Evolutionary conservation across 306 rosid genomes (phyloP).

Genomic region (Lagenaria siceraria): DNA sequence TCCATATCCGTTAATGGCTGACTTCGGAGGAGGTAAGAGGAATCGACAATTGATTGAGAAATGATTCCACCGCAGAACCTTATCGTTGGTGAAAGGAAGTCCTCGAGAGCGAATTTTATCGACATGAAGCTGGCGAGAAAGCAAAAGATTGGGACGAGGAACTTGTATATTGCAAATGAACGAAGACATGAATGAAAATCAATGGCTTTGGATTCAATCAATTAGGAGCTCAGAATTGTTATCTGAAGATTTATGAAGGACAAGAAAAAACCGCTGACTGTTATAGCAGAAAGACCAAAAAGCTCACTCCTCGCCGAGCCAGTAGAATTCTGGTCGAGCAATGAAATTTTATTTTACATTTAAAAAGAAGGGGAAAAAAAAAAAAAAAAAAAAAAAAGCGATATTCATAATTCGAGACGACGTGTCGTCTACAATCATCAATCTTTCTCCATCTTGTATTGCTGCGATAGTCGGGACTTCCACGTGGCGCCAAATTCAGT

Average conservation of each 20-base stretch:
- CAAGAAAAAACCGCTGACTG: background rate
- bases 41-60: conserved; percentile 14
- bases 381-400: background rate
- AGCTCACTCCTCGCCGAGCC: background rate
- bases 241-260: background rate
- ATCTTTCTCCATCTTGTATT: background rate
- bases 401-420: background rate
- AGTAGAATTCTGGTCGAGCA: background rate
- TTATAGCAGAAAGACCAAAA: background rate
- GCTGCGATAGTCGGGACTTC: background rate
- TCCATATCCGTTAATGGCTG: conserved; percentile 57
- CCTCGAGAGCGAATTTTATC: background rate
- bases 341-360: background rate
- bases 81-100: conserved; percentile 9
- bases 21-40: conserved; percentile 15
- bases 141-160: conserved; percentile 10
- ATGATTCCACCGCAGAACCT: conserved; percentile 7
- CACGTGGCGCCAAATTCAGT: conserved; percentile 5
- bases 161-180: conserved; percentile 29
- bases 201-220: background rate
- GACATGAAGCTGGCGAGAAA: conserved; percentile 12
- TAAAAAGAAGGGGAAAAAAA: no score
- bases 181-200: conserved; percentile 32
- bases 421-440: conserved; percentile 7
- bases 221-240: background rate